Evolutionary conservation across 2,329 filamentous ascomycete species (phyloP).

Genomic region (Penicillium sp.): DNA sequence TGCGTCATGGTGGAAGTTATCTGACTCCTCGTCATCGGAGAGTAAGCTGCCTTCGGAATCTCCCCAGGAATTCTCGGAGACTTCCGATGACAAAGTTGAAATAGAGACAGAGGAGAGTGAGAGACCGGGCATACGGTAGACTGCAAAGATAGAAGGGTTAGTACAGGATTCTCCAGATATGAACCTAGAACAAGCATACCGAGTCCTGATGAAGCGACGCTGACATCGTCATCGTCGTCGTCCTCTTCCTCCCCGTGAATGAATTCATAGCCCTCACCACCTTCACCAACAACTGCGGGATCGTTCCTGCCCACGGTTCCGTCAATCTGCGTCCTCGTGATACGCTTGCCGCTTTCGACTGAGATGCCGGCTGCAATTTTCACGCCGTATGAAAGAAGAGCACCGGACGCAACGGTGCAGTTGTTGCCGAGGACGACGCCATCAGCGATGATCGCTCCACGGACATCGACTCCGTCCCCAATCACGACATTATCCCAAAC

Average conservation of each 20-base stretch:
- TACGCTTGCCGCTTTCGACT: constrained; percentile 42
- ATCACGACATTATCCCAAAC: constrained; percentile 85
- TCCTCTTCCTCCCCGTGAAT: constrained; percentile 63
- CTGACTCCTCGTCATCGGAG: constrained; percentile 61
- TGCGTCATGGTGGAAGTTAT: constrained; percentile 82
- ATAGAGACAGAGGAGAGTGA: constrained; percentile 56
- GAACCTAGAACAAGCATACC: constrained; percentile 25
- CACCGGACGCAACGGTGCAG: constrained; percentile 69
- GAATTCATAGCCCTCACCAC: constrained; percentile 65
- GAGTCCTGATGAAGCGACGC: constrained; percentile 53
- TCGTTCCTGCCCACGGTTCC: constrained; percentile 49
- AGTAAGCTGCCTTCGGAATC: constrained; percentile 74
- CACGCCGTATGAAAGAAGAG: constrained; percentile 78
- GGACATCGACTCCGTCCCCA: constrained; percentile 71
- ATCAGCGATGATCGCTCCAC: constrained; percentile 74
- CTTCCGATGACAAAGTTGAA: constrained; percentile 62
- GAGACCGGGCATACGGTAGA: constrained; percentile 54
- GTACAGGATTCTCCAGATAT: neutral
- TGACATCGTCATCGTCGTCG: constrained; percentile 65
- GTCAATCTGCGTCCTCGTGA: constrained; percentile 49
- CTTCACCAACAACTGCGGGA: constrained; percentile 56
- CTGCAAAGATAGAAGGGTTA: constrained; percentile 24
- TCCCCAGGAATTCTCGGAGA: constrained; percentile 60
- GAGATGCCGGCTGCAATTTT: constrained; percentile 64
- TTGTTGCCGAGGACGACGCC: constrained; percentile 70